phyloP scores from a whole-genome alignment of 495 filamentous ascomycete genomes.

The Emericellopsis terricola region DNA sequence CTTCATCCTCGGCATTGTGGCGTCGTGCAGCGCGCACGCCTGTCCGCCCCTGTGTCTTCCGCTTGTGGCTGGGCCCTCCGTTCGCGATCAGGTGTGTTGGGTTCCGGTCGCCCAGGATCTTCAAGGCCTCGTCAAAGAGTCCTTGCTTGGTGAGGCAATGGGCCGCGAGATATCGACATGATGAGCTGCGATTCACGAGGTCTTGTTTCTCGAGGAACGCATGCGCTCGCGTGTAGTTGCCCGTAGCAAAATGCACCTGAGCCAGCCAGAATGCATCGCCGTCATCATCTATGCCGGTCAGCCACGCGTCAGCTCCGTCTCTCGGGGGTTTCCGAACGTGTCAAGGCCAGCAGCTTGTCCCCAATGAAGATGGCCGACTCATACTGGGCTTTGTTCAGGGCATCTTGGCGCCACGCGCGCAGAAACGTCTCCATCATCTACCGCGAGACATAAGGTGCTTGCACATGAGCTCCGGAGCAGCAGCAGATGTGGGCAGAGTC shows the following conservation, averaged over 20 bases:
- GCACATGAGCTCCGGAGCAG: too few relatives aligned
- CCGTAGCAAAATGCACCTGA: conserved; percentile 82
- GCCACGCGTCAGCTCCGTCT: background rate
- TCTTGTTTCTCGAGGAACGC: conserved; percentile 71
- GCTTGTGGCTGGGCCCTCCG: conserved; percentile 8
- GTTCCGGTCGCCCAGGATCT: conserved; percentile 79
- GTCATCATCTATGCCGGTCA: conserved; percentile 46
- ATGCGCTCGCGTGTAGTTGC: conserved; percentile 81
- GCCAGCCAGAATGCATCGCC: conserved; percentile 89
- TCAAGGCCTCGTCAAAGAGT: conserved; percentile 74
- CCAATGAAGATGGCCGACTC: conserved; percentile 91
- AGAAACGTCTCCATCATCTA: conserved; percentile 71
- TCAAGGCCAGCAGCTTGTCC: conserved; percentile 88
- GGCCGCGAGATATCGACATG: conserved; percentile 81
- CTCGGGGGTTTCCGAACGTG: conserved; percentile 37
- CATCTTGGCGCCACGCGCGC: conserved; percentile 82
- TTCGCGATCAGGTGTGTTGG: conserved; percentile 63
- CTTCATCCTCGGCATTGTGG: conserved; percentile 35
- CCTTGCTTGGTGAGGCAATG: conserved; percentile 85
- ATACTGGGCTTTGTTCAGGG: conserved; percentile 81
- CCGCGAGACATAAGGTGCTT: background rate
- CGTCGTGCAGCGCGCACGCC: conserved; percentile 29
- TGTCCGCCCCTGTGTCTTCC: conserved; percentile 22
- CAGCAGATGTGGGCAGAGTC: too few relatives aligned
- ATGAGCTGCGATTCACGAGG: conserved; percentile 59